Conservation (phyloP, 805 yeast genomes). For the Starmera pachycereana region DNA sequence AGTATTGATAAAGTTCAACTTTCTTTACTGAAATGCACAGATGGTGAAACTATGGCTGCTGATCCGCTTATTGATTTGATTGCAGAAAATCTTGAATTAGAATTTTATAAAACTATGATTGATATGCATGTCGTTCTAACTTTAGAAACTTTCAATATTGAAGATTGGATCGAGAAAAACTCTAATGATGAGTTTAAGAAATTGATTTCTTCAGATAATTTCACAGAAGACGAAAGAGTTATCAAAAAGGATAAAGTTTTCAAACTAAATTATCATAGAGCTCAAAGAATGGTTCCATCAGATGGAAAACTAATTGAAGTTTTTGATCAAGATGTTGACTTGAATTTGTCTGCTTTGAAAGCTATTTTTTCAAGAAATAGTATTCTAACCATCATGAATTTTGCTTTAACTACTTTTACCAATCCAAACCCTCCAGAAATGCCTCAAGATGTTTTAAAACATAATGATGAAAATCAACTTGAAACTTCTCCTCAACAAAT, state of each 20-base stretch:
- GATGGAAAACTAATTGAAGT: slow-evolving; percentile 49
- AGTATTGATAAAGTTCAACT: slow-evolving; percentile 54
- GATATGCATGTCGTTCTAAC: slow-evolving; percentile 58
- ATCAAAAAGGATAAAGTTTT: slow-evolving; percentile 40
- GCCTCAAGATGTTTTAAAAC: slow-evolving; percentile 63
- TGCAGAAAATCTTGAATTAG: slow-evolving; percentile 53
- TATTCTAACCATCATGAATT: slow-evolving; percentile 68
- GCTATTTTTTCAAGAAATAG: slow-evolving; percentile 71
- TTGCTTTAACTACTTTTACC: slow-evolving; percentile 77
- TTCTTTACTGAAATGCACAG: slow-evolving; percentile 57
- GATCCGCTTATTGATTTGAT: slow-evolving; percentile 63
- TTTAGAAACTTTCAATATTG: slow-evolving; percentile 55
- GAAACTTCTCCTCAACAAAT: slow-evolving; percentile 66
- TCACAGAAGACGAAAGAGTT: slow-evolving; percentile 26
- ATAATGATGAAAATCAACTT: slow-evolving; percentile 46
- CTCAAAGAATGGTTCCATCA: slow-evolving; percentile 47
- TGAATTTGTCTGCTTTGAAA: slow-evolving; percentile 70
- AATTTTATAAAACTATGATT: slow-evolving; percentile 45
- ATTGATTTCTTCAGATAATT: slow-evolving; percentile 55
- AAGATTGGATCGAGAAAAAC: slow-evolving; percentile 62
- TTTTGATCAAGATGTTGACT: slow-evolving; percentile 64
- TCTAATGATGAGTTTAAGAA: slow-evolving; percentile 55
- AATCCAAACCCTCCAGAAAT: slow-evolving; percentile 62
- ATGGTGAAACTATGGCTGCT: slow-evolving; percentile 47
- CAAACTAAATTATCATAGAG: slow-evolving; percentile 45